These are phyloP conservation scores for Populus pruinosa DNA, from an alignment of 345 rosid genomes.

Conservation along the genomic window DNA sequence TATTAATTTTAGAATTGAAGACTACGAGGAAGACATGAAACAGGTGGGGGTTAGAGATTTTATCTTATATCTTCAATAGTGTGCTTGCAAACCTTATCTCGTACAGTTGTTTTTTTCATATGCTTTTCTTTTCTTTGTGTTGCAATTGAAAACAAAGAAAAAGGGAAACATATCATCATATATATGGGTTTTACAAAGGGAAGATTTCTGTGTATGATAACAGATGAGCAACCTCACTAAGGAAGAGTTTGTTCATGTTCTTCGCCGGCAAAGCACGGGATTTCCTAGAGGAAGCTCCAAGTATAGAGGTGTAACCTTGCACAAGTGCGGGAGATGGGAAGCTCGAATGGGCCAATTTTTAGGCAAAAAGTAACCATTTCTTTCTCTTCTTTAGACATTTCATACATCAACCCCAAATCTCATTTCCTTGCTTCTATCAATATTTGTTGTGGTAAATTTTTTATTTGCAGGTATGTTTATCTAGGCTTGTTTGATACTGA, in stretches of 20 bases:
- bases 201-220: conserved; percentile 19
- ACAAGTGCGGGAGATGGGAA: conserved; percentile 99
- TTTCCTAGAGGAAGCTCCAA: conserved; percentile 95
- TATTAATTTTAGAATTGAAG: conserved; percentile 78
- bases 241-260: conserved; percentile 94
- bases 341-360: conserved; percentile 94
- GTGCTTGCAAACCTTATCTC: conserved; percentile 33
- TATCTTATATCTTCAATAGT: conserved; percentile 41
- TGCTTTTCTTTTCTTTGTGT: conserved; percentile 1
- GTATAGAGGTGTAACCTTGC: conserved; percentile 95
- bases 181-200: conserved; percentile 11
- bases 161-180: neutral
- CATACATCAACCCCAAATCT: too few relatives aligned
- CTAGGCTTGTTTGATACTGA: conserved; percentile 92
- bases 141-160: conserved; percentile 10
- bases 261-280: conserved; percentile 95
- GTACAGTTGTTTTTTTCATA: conserved; percentile 17
- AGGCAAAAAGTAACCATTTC: conserved; percentile 68
- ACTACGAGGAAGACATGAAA: conserved; percentile 83
- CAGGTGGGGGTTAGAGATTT: conserved; percentile 48
- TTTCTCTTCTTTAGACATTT: neutral
- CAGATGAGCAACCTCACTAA: conserved; percentile 87
- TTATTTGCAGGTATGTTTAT: conserved; percentile 67
- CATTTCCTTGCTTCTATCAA: neutral
- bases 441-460: neutral